These are phyloP conservation scores for Geotrichum armillariae DNA, from an alignment of 1,139 yeast genomes.

Conservation along the genomic window DNA sequence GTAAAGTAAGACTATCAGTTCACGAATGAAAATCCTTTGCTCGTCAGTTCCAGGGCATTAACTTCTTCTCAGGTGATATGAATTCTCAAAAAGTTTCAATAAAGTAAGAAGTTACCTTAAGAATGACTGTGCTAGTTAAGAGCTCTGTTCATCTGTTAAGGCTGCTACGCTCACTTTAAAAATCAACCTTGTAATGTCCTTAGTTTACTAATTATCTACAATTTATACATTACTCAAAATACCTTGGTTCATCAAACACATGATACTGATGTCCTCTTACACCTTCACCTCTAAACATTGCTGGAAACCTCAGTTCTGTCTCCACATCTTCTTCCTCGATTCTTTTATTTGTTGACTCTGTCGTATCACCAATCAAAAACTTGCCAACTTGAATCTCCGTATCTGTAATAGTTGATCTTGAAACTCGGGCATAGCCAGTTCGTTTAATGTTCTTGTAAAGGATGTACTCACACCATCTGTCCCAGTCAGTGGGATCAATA, in stretches of 20 bases:
- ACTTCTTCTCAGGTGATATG: too few relatives aligned
- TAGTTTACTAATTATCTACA: too few relatives aligned
- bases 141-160: too few relatives aligned
- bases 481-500: slow-evolving; percentile 92
- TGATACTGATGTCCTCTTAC: slow-evolving; percentile 92
- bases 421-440: slow-evolving; percentile 90
- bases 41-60: too few relatives aligned
- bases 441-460: slow-evolving; percentile 83
- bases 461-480: slow-evolving; percentile 98
- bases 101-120: too few relatives aligned
- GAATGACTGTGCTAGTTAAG: too few relatives aligned
- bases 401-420: slow-evolving; percentile 92
- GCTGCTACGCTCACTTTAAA: too few relatives aligned
- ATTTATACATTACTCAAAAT: slow-evolving; percentile 64
- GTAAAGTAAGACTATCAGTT: too few relatives aligned
- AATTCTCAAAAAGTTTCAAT: too few relatives aligned
- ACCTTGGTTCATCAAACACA: slow-evolving; percentile 85
- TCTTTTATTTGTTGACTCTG: slow-evolving; percentile 53
- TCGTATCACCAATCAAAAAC: slow-evolving; percentile 58
- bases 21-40: too few relatives aligned
- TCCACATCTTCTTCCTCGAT: slow-evolving; percentile 59
- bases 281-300: slow-evolving; percentile 85
- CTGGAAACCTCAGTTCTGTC: slow-evolving; percentile 73
- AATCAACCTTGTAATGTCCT: too few relatives aligned
- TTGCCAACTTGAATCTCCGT: slow-evolving; percentile 96